A percentile compares a stretch with the other conserved stretches of the same genome.
Evolutionary conservation across 805 yeast species (phyloP).

Genomic region (Saturnispora dispora): DNA sequence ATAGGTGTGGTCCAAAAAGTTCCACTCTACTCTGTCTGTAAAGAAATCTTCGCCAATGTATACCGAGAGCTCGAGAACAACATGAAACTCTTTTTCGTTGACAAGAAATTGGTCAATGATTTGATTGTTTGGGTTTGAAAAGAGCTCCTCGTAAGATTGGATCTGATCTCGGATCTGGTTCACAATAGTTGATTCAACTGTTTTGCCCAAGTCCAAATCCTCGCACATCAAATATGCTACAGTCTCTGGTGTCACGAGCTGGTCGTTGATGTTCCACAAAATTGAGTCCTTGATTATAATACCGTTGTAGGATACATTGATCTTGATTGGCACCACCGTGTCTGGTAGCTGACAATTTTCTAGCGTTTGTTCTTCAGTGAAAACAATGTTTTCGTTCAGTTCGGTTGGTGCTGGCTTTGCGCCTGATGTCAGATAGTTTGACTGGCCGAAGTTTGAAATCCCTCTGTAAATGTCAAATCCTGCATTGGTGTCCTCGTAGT

Average conservation of each 20-base stretch:
- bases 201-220: constrained; percentile 72
- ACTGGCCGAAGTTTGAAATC: constrained; percentile 17
- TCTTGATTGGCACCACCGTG: constrained; percentile 54
- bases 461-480: constrained; percentile 23
- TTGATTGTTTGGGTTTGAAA: constrained; percentile 38
- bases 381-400: constrained; percentile 23
- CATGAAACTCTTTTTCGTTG: constrained; percentile 49
- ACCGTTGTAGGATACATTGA: constrained; percentile 51
- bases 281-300: constrained; percentile 52
- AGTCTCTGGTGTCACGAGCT: constrained; percentile 59
- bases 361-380: constrained; percentile 27
- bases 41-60: constrained; percentile 74
- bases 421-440: constrained; percentile 26
- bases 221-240: constrained; percentile 68
- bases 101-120: constrained; percentile 38
- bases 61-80: constrained; percentile 70
- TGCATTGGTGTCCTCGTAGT: constrained; percentile 56
- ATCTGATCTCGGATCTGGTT: constrained; percentile 72
- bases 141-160: constrained; percentile 59
- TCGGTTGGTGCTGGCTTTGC: constrained; percentile 32
- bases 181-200: constrained; percentile 53
- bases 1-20: constrained; percentile 43
- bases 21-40: constrained; percentile 96
- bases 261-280: constrained; percentile 66
- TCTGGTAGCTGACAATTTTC: constrained; percentile 32